A percentile compares a stretch with the other conserved stretches of the same genome.
Conservation (phyloP, 345 rosid species). For the Leavenworthia alabamica region DNA sequence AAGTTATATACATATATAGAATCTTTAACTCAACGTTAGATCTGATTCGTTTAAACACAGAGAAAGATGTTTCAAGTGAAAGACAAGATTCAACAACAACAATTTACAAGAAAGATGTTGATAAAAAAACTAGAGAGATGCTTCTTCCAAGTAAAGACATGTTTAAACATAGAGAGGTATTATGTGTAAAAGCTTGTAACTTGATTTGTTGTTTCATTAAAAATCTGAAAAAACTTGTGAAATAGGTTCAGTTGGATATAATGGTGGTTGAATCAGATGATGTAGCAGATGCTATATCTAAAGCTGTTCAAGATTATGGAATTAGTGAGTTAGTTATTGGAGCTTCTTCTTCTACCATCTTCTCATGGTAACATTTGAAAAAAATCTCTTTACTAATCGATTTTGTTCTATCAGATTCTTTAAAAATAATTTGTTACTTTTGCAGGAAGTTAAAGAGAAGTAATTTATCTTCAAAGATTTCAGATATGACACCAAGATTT, state of each 20-base stretch:
- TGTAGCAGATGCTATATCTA: conserved; percentile 62
- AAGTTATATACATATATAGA: conserved; percentile 24
- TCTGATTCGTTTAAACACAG: no score
- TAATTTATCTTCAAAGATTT: conserved; percentile 54
- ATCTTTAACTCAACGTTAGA: background rate
- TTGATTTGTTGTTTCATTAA: background rate
- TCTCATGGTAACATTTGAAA: conserved; percentile 46
- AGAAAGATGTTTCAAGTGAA: conserved; percentile 31
- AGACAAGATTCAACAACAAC: conserved; percentile 54
- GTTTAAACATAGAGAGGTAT: conserved; percentile 59
- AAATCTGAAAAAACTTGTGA: conserved; percentile 13
- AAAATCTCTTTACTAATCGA: background rate
- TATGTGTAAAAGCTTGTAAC: background rate
- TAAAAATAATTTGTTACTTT: background rate
- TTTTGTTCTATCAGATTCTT: background rate
- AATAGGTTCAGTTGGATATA: conserved; percentile 59
- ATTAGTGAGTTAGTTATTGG: conserved; percentile 76
- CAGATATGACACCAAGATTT: conserved; percentile 48
- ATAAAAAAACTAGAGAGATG: conserved; percentile 51
- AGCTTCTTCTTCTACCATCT: conserved; percentile 56
- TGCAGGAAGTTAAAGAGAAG: conserved; percentile 36
- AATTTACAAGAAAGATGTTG: conserved; percentile 69
- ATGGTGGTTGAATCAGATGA: conserved; percentile 59
- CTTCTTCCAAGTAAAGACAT: conserved; percentile 64
- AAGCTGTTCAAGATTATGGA: conserved; percentile 46